Base-by-base conservation (phyloP, 805 yeast species). In the Blastobotrys mokoenaii region DNA sequence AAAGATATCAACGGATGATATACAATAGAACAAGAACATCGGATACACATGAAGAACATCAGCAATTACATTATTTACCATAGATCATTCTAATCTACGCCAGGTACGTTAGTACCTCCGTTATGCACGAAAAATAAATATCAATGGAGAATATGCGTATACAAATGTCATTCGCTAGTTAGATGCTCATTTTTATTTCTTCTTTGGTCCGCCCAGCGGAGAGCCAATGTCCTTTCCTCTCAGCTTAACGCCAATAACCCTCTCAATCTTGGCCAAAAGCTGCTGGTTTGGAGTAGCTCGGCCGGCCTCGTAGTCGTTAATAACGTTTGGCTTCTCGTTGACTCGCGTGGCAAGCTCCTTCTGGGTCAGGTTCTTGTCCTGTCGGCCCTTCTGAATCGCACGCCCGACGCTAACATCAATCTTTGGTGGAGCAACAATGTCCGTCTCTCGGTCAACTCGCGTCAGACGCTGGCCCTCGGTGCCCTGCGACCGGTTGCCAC, bases 211-310 rank as follows among this genome's bases (percentile, higher is more conserved):
- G 36, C 67, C 66, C 55, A 93, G 73, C 30, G 97, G 96, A 59
- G 81, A 79, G 51, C 98, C 98, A 59, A 93, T 84, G 67, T 82
- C 84, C 72, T 90, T 89, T 63, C 98, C 98, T 71, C 97, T 80
- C 63, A 93, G 78, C 71, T 88, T 93, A 52, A 93, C 83, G 55
- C 97, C 97, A 58, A 93, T 73, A 36, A 83, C 94, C 67, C 96
- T 79, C 72, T 93, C 97, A 65, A 93, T 69, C 72, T 93, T 93
- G 45, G 83, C 89, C 59, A 93, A 75, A 44, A 93, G 68, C 69
- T 89, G 97, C 72, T 93, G 98, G 72, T 86, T 89, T 47, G 98
- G 98, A 54, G 84, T 79, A 38, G 96, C 98, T 63, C 95, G 80
- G 48, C 96, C 97, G 46, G 95, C 85, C 72, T 93, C 98, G 67